Evolutionary conservation across 352 stramenopile species (phyloP).

Genomic region (Chrysophaeum taylorii): DNA sequence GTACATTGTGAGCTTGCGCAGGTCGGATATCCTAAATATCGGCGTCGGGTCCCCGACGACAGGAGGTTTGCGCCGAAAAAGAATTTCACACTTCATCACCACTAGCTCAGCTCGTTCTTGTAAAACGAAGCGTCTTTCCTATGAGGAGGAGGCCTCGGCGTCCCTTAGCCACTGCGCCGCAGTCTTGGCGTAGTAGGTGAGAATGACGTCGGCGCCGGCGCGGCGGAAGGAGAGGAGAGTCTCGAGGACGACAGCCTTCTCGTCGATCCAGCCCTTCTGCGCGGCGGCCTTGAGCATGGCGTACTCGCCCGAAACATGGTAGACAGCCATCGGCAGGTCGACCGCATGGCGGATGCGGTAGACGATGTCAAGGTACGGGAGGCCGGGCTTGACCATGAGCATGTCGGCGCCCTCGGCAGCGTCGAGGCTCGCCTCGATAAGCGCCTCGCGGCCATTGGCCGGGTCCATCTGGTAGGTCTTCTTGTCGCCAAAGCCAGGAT

Average conservation of each 20-base stretch:
- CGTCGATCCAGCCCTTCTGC: conserved; percentile 68
- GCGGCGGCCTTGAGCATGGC: conserved; percentile 92
- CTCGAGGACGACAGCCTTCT: conserved; percentile 66
- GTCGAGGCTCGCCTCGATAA: conserved; percentile 67
- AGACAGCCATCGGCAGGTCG: conserved; percentile 87
- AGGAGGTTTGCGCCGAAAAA: too few species aligned
- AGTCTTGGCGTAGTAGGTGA: conserved; percentile 93
- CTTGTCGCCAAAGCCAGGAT: conserved; percentile 77
- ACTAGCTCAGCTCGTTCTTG: too few species aligned
- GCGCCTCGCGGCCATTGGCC: conserved; percentile 65
- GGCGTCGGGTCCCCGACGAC: too few species aligned
- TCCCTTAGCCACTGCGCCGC: conserved; percentile 69
- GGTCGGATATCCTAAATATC: too few species aligned
- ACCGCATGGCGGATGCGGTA: conserved; percentile 75
- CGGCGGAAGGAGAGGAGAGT: conserved; percentile 76
- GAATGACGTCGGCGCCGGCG: conserved; percentile 89
- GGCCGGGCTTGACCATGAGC: conserved; percentile 96
- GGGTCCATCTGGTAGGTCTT: conserved; percentile 96
- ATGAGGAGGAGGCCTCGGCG: too few species aligned
- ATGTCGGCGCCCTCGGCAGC: conserved; percentile 87
- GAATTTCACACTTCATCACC: too few species aligned
- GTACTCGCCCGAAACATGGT: conserved; percentile 98
- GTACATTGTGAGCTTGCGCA: too few species aligned
- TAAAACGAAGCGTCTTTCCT: too few species aligned
- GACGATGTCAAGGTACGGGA: conserved; percentile 97